Evolutionary conservation across 2,329 filamentous ascomycete species (phyloP).

Genomic region (Diaporthe vexans): DNA sequence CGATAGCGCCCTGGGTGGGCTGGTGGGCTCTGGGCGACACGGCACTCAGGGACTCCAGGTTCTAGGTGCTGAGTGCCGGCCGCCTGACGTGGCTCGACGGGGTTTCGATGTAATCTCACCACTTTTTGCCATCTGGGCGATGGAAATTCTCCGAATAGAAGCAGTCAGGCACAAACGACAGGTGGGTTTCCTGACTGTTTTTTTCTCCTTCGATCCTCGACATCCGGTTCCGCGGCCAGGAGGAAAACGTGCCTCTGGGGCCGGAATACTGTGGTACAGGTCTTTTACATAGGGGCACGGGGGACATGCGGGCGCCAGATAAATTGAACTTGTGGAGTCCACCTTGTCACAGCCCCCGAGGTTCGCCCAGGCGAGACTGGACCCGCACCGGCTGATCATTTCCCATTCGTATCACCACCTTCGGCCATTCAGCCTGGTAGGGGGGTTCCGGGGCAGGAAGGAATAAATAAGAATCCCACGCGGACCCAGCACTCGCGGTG

Average conservation of each 20-base stretch:
- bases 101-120: constrained; percentile 10
- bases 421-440: not conserved
- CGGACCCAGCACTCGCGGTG: constrained; percentile 22
- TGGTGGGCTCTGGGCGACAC: not conserved
- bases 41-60: not conserved
- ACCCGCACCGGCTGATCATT: constrained; percentile 26
- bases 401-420: constrained; percentile 24
- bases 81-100: constrained; percentile 20
- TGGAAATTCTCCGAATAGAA: constrained; percentile 31
- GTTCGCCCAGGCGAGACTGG: constrained; percentile 23
- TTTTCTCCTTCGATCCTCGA: not conserved
- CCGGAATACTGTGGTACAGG: not conserved
- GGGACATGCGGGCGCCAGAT: constrained; percentile 28
- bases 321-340: constrained; percentile 35
- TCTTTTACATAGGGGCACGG: not conserved
- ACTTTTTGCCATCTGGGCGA: not conserved
- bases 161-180: constrained; percentile 20
- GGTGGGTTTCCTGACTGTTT: not conserved
- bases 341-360: constrained; percentile 18
- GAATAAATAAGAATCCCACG: constrained; percentile 34
- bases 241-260: not conserved
- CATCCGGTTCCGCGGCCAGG: constrained; percentile 28
- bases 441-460: not conserved
- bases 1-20: constrained; percentile 17
- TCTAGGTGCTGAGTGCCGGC: not conserved